These are phyloP conservation scores for Pythium dissotocum DNA, from an alignment of 352 stramenopile genomes.

Conservation along the genomic window DNA sequence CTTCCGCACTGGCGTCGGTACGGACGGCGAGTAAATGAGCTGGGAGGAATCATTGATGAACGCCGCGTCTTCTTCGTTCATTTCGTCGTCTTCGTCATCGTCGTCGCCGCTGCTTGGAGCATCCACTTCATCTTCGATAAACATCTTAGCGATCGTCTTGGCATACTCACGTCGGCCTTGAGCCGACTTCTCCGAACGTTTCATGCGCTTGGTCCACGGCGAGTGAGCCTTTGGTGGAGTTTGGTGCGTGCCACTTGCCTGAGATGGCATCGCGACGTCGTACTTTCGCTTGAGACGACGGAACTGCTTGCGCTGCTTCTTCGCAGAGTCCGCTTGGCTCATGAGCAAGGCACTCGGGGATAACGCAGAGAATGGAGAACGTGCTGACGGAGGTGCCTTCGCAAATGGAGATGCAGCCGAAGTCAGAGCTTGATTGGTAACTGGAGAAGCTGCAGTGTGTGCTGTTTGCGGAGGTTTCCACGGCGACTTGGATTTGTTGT, in stretches of 20 bases:
- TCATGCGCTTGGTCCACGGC: slow-evolving; percentile 64
- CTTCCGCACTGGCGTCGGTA: slow-evolving; percentile 20
- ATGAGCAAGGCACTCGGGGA: slow-evolving; percentile 61
- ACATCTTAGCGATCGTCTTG: slow-evolving; percentile 39
- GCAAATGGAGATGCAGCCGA: not conserved
- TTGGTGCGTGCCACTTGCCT: not conserved
- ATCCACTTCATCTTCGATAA: slow-evolving; percentile 71
- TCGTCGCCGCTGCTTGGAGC: slow-evolving; percentile 48
- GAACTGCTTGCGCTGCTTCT: slow-evolving; percentile 64
- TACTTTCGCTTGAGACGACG: slow-evolving; percentile 74
- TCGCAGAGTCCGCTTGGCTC: slow-evolving; percentile 46
- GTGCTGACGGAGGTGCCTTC: not conserved
- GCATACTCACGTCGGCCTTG: slow-evolving; percentile 19
- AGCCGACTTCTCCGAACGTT: slow-evolving; percentile 45
- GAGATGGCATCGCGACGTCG: slow-evolving; percentile 25
- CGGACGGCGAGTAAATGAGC: slow-evolving; percentile 63
- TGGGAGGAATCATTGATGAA: slow-evolving; percentile 88
- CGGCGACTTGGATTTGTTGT: slow-evolving; percentile 40
- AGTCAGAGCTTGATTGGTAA: not conserved
- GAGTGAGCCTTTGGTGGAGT: slow-evolving; percentile 25
- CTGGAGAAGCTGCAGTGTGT: not conserved
- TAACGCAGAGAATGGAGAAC: not conserved
- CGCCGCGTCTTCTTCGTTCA: slow-evolving; percentile 54
- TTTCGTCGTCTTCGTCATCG: slow-evolving; percentile 68
- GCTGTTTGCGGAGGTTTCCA: slow-evolving; percentile 6